Conservation (phyloP, 345 rosid species). For the Viola odorata region DNA sequence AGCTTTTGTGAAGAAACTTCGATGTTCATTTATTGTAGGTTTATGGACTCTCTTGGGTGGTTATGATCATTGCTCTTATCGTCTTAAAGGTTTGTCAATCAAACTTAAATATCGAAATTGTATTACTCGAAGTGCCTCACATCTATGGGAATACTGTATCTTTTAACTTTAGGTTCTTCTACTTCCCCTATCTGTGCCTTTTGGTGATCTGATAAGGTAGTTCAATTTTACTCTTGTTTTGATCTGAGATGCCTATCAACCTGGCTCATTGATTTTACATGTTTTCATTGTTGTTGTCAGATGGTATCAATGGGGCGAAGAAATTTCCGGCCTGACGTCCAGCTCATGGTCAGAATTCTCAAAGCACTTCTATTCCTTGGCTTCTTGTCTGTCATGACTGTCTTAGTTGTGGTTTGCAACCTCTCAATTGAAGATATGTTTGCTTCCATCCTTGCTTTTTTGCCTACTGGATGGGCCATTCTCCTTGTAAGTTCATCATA, state of each 20-base stretch:
- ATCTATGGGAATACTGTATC: too few relatives aligned
- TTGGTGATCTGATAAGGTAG: too few relatives aligned
- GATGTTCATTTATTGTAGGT: constrained; percentile 38
- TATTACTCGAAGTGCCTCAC: not conserved
- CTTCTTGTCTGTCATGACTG: constrained; percentile 79
- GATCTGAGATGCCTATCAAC: not conserved
- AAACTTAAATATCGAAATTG: not conserved
- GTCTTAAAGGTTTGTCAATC: constrained; percentile 63
- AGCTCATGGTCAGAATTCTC: constrained; percentile 86
- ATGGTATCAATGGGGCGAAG: constrained; percentile 82
- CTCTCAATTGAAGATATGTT: constrained; percentile 67
- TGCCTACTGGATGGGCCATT: constrained; percentile 89
- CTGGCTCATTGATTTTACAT: not conserved
- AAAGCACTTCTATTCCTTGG: constrained; percentile 92
- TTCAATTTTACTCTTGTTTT: too few relatives aligned
- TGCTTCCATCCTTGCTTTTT: constrained; percentile 70
- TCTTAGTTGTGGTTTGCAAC: constrained; percentile 58
- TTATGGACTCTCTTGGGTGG: constrained; percentile 84
- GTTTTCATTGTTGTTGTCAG: constrained; percentile 30
- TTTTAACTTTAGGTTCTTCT: too few relatives aligned
- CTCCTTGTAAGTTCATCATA: constrained; percentile 58
- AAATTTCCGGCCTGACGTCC: constrained; percentile 70
- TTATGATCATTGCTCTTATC: constrained; percentile 53
- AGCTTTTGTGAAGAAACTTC: not conserved
- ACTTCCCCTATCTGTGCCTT: too few relatives aligned